Percentiles rank a stretch among this genome's conserved stretches.
These are phyloP conservation scores for Plasmodium fragile DNA, from an alignment of 169 alveolate genomes.

Conservation along the genomic window DNA sequence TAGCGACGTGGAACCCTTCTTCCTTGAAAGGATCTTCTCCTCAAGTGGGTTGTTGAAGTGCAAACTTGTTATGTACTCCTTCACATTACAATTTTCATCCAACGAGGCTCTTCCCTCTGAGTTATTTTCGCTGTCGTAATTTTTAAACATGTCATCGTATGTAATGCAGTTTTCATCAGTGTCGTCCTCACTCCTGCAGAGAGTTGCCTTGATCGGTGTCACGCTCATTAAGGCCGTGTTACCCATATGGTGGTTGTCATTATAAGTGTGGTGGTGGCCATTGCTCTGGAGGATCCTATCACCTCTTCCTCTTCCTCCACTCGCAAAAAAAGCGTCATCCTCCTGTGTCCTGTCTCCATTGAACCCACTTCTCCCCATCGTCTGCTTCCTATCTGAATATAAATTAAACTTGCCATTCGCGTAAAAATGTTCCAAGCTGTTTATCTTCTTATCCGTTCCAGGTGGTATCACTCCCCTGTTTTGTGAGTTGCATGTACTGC, in stretches of 20 bases:
- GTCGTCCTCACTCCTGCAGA: slow-evolving; percentile 6
- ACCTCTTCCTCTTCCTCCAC: not conserved
- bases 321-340: not conserved
- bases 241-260: not conserved
- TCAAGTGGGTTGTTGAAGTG: slow-evolving; percentile 9
- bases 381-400: not conserved
- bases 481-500: not conserved
- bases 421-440: slow-evolving; percentile 8
- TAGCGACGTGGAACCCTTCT: not conserved
- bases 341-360: not conserved
- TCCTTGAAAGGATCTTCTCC: not conserved
- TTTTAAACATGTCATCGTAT: slow-evolving; percentile 33
- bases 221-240: not conserved
- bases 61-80: slow-evolving; percentile 19
- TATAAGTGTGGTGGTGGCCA: not conserved
- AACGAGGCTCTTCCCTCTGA: not conserved
- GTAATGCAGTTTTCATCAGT: slow-evolving; percentile 7
- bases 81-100: slow-evolving; percentile 4
- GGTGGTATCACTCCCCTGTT: not conserved
- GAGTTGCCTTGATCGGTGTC: not conserved
- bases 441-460: not conserved
- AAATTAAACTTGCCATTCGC: not conserved
- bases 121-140: slow-evolving; percentile 10
- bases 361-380: not conserved
- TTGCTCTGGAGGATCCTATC: not conserved